Base-by-base conservation (phyloP, 2,329 filamentous ascomycete species). In the Trichothecium sympodiale region DNA sequence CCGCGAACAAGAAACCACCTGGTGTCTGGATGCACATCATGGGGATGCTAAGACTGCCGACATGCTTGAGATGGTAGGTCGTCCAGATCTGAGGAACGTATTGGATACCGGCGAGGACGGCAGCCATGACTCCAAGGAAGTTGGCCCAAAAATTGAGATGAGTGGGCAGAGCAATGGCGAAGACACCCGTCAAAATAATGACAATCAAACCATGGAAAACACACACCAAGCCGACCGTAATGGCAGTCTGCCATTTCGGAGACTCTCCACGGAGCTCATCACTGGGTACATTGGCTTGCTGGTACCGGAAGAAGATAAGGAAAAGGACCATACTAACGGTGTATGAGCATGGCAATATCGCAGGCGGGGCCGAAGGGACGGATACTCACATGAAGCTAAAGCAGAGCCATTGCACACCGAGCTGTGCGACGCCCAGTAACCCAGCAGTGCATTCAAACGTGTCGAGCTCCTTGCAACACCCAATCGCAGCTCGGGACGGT, bases 11-110 rank as follows among this genome's bases (percentile, higher is more conserved):
- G 46, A 94, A 80, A 40, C 86, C 87, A 1, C 91, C 91, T 0
- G 91, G 91, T 0, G 89, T 95, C 57, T 98, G 91, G 25, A 98
- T 94, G 54, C 83, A 83, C 88, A 98, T 96, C 82, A 95, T 96
- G 4, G 86, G 81, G 38, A 98, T 91, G 51, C 86, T 94, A 48
- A 98, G 63, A 55, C 87, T 94, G 37, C 87, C 87, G 2, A 94
- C 82, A 48, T 88, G 80, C 53, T 89, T 83, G 39, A 95, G 65
- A 35, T 68, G 73, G 61, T 84, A 93, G 0, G 91, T 98, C 35
- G 83, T 95, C 62, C 79, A 87, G 44, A 98, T 94, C 60, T 98
- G 91, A 0, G 91, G 91, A 13, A 98, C 65, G 58, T 96, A 98
- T 60, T 98, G 91, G 16, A 96, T 72, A 0, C 76, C 81, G 1